These are phyloP conservation scores for Botryotinia globosa DNA, from an alignment of 2,329 filamentous ascomycete genomes.

Conservation along the genomic window DNA sequence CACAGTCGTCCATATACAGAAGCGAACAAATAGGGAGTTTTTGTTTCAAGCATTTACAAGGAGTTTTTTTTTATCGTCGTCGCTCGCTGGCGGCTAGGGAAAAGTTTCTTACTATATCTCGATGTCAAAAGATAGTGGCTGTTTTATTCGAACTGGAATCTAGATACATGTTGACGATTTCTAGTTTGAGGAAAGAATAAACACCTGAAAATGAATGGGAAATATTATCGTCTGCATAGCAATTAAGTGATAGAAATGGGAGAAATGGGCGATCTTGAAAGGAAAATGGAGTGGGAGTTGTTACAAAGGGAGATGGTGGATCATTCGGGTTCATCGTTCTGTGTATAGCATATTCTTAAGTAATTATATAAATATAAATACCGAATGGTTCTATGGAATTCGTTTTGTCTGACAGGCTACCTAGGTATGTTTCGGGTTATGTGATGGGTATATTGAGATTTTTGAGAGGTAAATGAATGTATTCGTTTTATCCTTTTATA, in stretches of 20 bases:
- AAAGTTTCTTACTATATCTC: neutral
- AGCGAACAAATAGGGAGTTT: constrained; percentile 1
- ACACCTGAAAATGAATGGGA: neutral
- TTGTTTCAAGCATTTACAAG: constrained; percentile 13
- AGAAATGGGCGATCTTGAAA: neutral
- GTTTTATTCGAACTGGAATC: neutral
- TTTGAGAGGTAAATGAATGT: neutral
- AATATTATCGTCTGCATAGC: neutral
- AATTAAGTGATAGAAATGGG: neutral
- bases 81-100: neutral
- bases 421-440: neutral
- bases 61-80: constrained; percentile 8
- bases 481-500: neutral
- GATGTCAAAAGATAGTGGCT: neutral
- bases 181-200: neutral
- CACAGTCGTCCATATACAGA: neutral
- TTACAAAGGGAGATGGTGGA: neutral
- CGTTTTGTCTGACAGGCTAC: neutral
- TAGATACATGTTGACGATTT: neutral
- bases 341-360: constrained; percentile 3
- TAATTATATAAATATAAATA: constrained; percentile 13
- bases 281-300: neutral
- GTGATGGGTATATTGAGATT: neutral
- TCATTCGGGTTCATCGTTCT: neutral
- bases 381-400: neutral